These are phyloP conservation scores for Metschnikowia lachancei DNA, from an alignment of 805 yeast species.

Conservation along the genomic window DNA sequence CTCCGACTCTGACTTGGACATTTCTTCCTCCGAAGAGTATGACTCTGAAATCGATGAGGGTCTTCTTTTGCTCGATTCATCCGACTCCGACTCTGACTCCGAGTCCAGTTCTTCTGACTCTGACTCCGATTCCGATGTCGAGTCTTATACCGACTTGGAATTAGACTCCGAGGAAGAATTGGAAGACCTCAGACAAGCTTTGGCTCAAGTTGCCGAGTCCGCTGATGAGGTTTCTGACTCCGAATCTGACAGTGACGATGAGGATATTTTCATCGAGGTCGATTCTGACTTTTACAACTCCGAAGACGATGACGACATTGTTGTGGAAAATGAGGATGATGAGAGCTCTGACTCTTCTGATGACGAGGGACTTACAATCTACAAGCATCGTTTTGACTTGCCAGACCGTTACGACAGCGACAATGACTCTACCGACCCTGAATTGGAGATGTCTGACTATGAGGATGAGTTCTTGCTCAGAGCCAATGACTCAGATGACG, in stretches of 20 bases:
- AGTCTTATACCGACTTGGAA: constrained; percentile 26
- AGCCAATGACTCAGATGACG: constrained; percentile 24
- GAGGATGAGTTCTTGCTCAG: constrained; percentile 14
- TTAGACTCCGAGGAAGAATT: constrained; percentile 32
- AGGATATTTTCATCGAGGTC: constrained; percentile 28
- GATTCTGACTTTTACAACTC: constrained; percentile 28
- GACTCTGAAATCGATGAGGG: constrained; percentile 19
- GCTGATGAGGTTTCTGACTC: constrained; percentile 19
- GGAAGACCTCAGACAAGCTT: constrained; percentile 20
- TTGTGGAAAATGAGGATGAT: constrained; percentile 17
- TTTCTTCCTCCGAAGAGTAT: constrained; percentile 15
- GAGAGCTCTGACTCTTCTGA: constrained; percentile 27
- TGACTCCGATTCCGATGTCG: constrained; percentile 12
- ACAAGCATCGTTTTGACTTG: constrained; percentile 40
- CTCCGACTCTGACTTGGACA: constrained; percentile 18
- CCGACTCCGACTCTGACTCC: constrained; percentile 13
- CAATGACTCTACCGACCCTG: constrained; percentile 40
- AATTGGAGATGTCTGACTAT: constrained; percentile 33
- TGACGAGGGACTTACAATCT: constrained; percentile 43
- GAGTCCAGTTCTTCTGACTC: constrained; percentile 5
- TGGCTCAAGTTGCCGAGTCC: constrained; percentile 18
- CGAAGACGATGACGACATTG: constrained; percentile 24
- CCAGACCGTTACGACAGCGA: constrained; percentile 34
- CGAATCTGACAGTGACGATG: constrained; percentile 11
- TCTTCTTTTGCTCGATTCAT: constrained; percentile 9